These are phyloP conservation scores for Aspergillus funiculosus DNA, from an alignment of 495 filamentous ascomycete genomes.

Conservation along the genomic window DNA sequence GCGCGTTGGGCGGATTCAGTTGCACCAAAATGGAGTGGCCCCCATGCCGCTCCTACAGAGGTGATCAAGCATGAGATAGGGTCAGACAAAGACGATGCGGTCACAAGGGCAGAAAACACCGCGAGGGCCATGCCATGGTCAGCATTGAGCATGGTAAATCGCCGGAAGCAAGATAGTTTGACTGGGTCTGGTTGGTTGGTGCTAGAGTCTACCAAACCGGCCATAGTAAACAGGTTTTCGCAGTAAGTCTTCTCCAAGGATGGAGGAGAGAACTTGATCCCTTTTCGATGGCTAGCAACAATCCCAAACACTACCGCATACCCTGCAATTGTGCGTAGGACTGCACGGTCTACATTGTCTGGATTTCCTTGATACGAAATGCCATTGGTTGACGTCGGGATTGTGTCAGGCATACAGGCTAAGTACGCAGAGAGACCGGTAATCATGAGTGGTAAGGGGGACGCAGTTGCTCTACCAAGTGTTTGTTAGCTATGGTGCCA, in stretches of 20 bases:
- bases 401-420: conserved; percentile 20
- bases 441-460: conserved; percentile 30
- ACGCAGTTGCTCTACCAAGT: conserved; percentile 16
- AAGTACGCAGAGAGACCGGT: conserved; percentile 32
- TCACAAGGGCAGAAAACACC: conserved; percentile 30
- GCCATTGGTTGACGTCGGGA: conserved; percentile 19
- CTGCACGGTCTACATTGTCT: conserved; percentile 19
- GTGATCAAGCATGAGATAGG: conserved; percentile 41
- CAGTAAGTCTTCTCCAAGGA: conserved; percentile 22
- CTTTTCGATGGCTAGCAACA: conserved; percentile 26
- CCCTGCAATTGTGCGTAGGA: conserved; percentile 25
- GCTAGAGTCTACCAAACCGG: conserved; percentile 18
- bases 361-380: conserved; percentile 27
- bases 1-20: conserved; percentile 51
- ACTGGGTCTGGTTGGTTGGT: conserved; percentile 19
- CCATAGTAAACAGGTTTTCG: conserved; percentile 35
- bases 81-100: conserved; percentile 32
- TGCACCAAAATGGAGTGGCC: conserved; percentile 54
- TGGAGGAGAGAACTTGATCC: conserved; percentile 19
- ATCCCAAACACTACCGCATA: conserved; percentile 32
- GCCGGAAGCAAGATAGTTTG: conserved; percentile 28
- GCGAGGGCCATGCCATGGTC: conserved; percentile 35
- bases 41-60: conserved; percentile 46
- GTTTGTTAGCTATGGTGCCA: background rate
- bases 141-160: conserved; percentile 30